Percentiles rank a stretch among this genome's conserved stretches.
phyloP scores from a whole-genome alignment of 495 filamentous ascomycete genomes.

The Peziza echinospora region DNA sequence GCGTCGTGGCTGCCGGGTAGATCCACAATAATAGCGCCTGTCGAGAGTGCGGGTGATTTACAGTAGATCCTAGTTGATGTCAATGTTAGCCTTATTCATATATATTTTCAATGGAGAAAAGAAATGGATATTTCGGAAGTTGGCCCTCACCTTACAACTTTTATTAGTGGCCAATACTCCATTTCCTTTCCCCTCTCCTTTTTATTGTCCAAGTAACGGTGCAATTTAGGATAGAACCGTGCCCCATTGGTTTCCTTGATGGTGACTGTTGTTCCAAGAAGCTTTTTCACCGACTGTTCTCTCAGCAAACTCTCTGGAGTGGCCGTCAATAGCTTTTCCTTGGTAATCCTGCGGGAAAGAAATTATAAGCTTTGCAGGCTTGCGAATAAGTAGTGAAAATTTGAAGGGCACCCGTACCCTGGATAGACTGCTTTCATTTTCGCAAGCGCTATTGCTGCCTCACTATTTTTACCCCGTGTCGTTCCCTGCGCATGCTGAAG shows the following conservation, averaged over 20 bases:
- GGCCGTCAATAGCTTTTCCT: constrained; percentile 25
- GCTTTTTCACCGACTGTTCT: constrained; percentile 20
- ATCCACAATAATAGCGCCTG: constrained; percentile 45
- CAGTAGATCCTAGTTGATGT: constrained; percentile 26
- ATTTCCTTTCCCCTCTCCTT: constrained; percentile 23
- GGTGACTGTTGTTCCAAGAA: constrained; percentile 29
- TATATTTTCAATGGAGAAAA: not conserved
- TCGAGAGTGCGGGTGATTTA: constrained; percentile 33
- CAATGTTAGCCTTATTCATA: not conserved
- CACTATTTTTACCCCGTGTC: constrained; percentile 20
- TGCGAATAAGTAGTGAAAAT: not conserved
- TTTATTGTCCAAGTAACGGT: constrained; percentile 32
- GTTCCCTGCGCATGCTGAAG: constrained; percentile 24
- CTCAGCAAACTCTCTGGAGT: constrained; percentile 23
- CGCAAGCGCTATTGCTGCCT: constrained; percentile 37
- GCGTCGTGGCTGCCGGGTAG: constrained; percentile 43
- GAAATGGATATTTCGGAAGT: too few relatives aligned
- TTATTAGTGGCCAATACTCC: constrained; percentile 46
- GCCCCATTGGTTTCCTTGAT: constrained; percentile 23
- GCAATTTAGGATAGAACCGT: constrained; percentile 26
- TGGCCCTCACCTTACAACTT: constrained; percentile 25
- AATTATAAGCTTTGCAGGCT: too few relatives aligned
- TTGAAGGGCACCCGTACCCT: not conserved
- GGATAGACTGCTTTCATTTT: constrained; percentile 49
- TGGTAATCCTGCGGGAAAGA: constrained; percentile 23